Percentiles rank a stretch among this genome's conserved stretches.
Evolutionary conservation across 2,329 filamentous ascomycete genomes (phyloP).

Genomic region (Aureobasidium musti): DNA sequence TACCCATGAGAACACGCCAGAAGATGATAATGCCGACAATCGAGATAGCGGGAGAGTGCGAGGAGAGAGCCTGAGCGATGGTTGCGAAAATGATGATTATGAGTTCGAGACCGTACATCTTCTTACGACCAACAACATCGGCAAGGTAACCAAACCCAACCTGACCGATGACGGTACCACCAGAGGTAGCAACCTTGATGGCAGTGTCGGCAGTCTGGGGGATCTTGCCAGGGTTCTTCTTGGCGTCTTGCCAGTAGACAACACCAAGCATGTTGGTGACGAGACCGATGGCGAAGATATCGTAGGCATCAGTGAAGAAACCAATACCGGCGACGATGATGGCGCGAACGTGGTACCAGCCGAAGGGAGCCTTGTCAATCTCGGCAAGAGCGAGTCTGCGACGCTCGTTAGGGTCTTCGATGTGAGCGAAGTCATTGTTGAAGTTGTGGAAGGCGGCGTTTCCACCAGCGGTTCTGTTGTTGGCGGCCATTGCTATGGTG

Average conservation of each 20-base stretch:
- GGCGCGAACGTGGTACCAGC: slow-evolving; percentile 81
- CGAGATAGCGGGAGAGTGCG: slow-evolving; percentile 63
- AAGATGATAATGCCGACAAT: slow-evolving; percentile 70
- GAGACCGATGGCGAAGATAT: slow-evolving; percentile 74
- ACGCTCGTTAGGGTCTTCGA: slow-evolving; percentile 73
- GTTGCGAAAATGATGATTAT: slow-evolving; percentile 80
- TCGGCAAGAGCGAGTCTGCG: slow-evolving; percentile 76
- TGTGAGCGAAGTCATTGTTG: slow-evolving; percentile 69
- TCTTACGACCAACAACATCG: slow-evolving; percentile 75
- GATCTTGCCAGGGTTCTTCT: slow-evolving; percentile 52
- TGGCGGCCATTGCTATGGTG: slow-evolving; percentile 36
- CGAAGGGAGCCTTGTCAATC: slow-evolving; percentile 78
- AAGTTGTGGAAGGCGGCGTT: slow-evolving; percentile 76
- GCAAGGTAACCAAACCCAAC: slow-evolving; percentile 76
- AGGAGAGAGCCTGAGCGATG: slow-evolving; percentile 68
- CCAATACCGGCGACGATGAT: slow-evolving; percentile 78
- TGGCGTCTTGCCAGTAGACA: slow-evolving; percentile 64
- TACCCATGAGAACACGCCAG: slow-evolving; percentile 78
- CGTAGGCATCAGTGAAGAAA: slow-evolving; percentile 85
- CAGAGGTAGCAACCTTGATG: slow-evolving; percentile 82
- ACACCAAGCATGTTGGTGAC: slow-evolving; percentile 75
- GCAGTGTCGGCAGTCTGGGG: slow-evolving; percentile 71
- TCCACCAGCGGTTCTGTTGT: slow-evolving; percentile 57
- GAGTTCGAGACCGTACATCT: slow-evolving; percentile 81
- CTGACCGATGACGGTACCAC: slow-evolving; percentile 81